phyloP scores from a whole-genome alignment of 2,329 filamentous ascomycete genomes.

The Aspergillus sp. region DNA sequence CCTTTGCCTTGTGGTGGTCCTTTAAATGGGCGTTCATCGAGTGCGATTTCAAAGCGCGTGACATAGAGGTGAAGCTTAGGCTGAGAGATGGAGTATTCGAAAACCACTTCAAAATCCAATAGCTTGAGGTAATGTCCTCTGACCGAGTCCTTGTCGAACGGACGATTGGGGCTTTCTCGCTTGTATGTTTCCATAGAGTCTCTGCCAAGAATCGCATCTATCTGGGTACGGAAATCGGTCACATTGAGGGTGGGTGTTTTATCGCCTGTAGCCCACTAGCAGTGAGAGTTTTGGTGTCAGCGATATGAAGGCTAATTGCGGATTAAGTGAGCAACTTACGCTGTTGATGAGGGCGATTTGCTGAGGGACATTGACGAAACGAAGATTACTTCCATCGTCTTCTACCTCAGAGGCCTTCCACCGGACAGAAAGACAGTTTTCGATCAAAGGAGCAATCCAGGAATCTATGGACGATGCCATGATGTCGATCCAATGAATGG shows the following conservation, averaged over 20 bases:
- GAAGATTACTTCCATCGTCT: constrained; percentile 37
- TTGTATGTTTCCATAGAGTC: constrained; percentile 26
- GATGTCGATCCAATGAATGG: constrained; percentile 13
- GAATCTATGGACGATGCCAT: constrained; percentile 23
- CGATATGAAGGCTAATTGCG: neutral
- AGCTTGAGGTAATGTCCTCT: constrained; percentile 32
- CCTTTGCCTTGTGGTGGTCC: constrained; percentile 15
- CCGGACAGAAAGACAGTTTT: constrained; percentile 19
- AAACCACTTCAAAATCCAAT: constrained; percentile 35
- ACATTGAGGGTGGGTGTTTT: constrained; percentile 24
- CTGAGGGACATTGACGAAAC: constrained; percentile 21
- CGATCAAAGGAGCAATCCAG: constrained; percentile 27
- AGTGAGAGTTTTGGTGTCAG: constrained; percentile 1
- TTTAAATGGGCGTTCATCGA: constrained; percentile 16
- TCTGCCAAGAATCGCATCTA: constrained; percentile 32
- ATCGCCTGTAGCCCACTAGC: constrained; percentile 27
- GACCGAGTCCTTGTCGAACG: constrained; percentile 19
- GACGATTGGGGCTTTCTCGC: constrained; percentile 13
- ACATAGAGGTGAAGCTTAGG: constrained; percentile 27
- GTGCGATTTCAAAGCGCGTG: constrained; percentile 25
- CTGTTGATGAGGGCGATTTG: constrained; percentile 28
- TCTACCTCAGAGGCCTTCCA: constrained; percentile 19
- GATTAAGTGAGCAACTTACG: constrained; percentile 19
- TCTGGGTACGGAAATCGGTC: constrained; percentile 35
- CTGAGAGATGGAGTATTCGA: constrained; percentile 25